A percentile compares a stretch with the other conserved stretches of the same genome.
These are phyloP conservation scores for Collybia nuda DNA, from an alignment of 768 basidiomycete species.

Conservation along the genomic window DNA sequence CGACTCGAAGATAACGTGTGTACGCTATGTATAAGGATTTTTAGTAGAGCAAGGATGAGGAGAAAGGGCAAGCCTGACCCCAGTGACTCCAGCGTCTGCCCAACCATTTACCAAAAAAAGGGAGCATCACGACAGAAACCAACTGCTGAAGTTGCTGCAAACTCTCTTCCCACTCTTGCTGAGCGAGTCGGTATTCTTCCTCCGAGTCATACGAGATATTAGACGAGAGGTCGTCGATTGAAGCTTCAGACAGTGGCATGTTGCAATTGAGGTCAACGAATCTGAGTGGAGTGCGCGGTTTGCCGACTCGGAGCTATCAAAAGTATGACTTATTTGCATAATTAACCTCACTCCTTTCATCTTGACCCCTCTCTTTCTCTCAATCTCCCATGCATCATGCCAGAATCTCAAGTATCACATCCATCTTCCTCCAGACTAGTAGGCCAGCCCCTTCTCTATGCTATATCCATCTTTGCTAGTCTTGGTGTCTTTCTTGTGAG, in stretches of 20 bases:
- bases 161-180: constrained; percentile 94
- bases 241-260: constrained; percentile 66
- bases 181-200: constrained; percentile 74
- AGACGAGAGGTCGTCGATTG: constrained; percentile 60
- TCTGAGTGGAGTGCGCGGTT: neutral
- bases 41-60: constrained; percentile 3
- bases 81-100: constrained; percentile 86
- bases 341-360: constrained; percentile 1
- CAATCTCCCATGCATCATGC: constrained; percentile 55
- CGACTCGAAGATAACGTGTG: constrained; percentile 67
- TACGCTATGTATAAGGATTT: constrained; percentile 47
- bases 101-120: constrained; percentile 85
- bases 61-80: constrained; percentile 50
- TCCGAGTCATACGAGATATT: constrained; percentile 57
- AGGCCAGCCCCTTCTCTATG: constrained; percentile 75
- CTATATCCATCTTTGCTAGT: constrained; percentile 79
- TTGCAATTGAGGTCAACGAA: constrained; percentile 16
- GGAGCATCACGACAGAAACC: constrained; percentile 75
- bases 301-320: constrained; percentile 9
- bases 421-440: constrained; percentile 55
- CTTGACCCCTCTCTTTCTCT: constrained; percentile 8
- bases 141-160: constrained; percentile 82
- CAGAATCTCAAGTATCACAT: constrained; percentile 25
- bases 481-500: constrained; percentile 83
- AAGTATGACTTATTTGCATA: neutral